Evolutionary conservation across 2,329 filamentous ascomycete genomes (phyloP), one percentile per base, ranked within the genome.

Genomic region (Eutypella sp.): DNA sequence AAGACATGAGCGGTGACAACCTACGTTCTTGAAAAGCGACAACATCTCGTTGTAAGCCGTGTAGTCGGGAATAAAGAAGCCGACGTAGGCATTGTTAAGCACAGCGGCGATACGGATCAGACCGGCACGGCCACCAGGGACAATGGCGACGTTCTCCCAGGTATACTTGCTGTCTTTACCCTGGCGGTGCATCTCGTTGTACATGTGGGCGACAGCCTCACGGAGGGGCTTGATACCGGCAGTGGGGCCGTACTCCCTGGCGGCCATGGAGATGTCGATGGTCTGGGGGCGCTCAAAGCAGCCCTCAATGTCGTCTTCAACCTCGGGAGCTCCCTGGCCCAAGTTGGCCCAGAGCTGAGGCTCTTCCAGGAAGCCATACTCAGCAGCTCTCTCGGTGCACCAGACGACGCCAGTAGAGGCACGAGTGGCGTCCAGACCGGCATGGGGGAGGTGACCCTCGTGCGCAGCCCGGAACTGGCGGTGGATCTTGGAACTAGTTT

Each of bases 41-140:
- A 96, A 71, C 91, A 97, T 96, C 74, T 96, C 91, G 62, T 95
- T 96, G 75, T 97, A 97, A 2, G 92, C 92, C 3, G 91, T 96
- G 71, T 96, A 96, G 67, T 96, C 87, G 39, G 89, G 89, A 63
- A 95, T 88, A 69, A 95, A 96, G 78, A 96, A 96, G 36, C 86
- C 89, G 52, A 96, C 76, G 62, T 95, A 95, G 45, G 90, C 85
- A 66, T 95, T 95, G 53, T 92, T 92, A 57, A 97, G 71, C 5
- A 97, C 90, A 42, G 92, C 92, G 18, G 92, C 92, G 64, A 97
- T 96, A 57, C 92, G 82, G 65, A 96, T 96, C 69, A 97, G 73
- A 41, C 92, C 92, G 27, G 92, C 92, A 58, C 92, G 82, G 33
- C 92, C 92, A 66, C 91, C 91, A 39, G 92, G 92, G 3, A 97